phyloP scores from a whole-genome alignment of 805 yeast species.

The Saturnispora sekii region DNA sequence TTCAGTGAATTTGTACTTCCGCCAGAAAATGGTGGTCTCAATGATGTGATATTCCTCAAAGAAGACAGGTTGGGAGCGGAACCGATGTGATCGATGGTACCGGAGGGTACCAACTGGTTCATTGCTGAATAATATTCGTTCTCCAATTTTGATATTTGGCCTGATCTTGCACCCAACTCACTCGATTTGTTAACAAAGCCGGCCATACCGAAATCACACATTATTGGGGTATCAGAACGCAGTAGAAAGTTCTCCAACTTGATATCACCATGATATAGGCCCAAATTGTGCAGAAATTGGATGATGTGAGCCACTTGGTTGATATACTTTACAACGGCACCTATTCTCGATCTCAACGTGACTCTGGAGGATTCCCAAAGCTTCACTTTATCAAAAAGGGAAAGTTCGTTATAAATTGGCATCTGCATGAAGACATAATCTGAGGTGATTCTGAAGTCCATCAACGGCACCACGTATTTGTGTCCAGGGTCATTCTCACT shows the following conservation, averaged over 20 bases:
- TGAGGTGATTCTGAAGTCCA: slow-evolving; percentile 51
- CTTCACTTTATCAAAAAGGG: slow-evolving; percentile 65
- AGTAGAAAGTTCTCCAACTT: slow-evolving; percentile 74
- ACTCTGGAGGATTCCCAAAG: slow-evolving; percentile 42
- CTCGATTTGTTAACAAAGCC: slow-evolving; percentile 13
- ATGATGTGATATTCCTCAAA: not conserved
- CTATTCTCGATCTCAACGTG: slow-evolving; percentile 10
- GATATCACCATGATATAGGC: slow-evolving; percentile 73
- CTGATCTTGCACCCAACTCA: not conserved
- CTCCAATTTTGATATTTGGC: not conserved
- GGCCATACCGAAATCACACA: slow-evolving; percentile 91
- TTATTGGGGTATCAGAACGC: slow-evolving; percentile 38
- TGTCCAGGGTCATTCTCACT: slow-evolving; percentile 31
- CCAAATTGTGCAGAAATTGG: slow-evolving; percentile 49
- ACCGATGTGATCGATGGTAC: not conserved
- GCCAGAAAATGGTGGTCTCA: not conserved
- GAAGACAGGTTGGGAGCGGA: slow-evolving; percentile 4
- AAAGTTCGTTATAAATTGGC: slow-evolving; percentile 61
- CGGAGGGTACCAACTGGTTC: not conserved
- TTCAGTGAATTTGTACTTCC: slow-evolving; percentile 4
- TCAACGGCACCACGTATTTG: slow-evolving; percentile 51
- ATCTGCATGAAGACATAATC: slow-evolving; percentile 60
- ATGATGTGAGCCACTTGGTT: slow-evolving; percentile 52
- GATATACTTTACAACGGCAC: slow-evolving; percentile 29
- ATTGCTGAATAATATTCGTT: not conserved